Base-by-base conservation (phyloP, 306 rosid genomes). In the Lathyrus oleraceus region DNA sequence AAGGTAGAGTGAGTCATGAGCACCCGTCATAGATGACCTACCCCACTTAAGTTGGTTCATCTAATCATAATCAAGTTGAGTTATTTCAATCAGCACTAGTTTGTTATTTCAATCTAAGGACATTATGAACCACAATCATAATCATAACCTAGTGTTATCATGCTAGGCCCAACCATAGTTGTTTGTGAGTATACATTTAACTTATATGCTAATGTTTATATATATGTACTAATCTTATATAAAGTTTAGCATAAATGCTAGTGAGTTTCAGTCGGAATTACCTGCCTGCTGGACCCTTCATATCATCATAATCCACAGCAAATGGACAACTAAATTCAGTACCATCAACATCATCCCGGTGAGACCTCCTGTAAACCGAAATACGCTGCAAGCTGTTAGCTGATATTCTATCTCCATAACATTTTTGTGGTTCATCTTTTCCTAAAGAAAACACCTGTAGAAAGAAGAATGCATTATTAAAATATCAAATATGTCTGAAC, bases 251-350 rank as follows among this genome's bases (percentile, higher is more conserved):
- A 38, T 66, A 71, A 67, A 23, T 77, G 69, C 61, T 60, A 76
- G 12, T 36, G 48, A 69, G 27, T 76, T 17, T 54, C 40, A 40
- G 65, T 43, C 40, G 21, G 8, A 61, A 66, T 65, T 88, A 93
- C 98, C 96, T 88, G 97, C 90, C 88, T 54, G 86, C 72, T n/a
- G 86, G 88, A 85, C 88, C 86, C 3, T 84, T 81, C 77, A 83
- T 72, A 58, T 88, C 96, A 66, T 84, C 96, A 42, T 83, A 84
- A 70, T 85, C 95, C 69, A 85, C 80, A 67, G 85, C 93, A 87
- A 93, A 93, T 0, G 97, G 85, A 76, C 97, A 88, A 16, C 80
- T 75, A 70, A 78, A 81, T 67, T 93, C 96, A 39, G 85, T 17
- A 61, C 88, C 89, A 78, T 90, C 96, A 67, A 77, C 78, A 80